Evolutionary conservation across 2,329 filamentous ascomycete genomes (phyloP), one percentile per base, ranked within the genome.

Genomic region (Botrytis fragariae): DNA sequence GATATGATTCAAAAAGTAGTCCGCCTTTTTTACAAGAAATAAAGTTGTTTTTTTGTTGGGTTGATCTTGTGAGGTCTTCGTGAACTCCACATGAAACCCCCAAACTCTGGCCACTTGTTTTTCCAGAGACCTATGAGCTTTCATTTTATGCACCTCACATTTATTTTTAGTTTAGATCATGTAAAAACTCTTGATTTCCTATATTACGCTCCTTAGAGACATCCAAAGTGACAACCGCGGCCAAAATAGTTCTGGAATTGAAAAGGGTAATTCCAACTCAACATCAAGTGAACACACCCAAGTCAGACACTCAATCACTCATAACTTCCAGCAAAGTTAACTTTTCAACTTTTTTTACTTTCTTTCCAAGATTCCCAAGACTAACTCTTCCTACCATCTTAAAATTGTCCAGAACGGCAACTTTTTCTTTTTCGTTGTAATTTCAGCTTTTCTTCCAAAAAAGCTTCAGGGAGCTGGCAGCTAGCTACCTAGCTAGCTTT

Each of bases 121-220:
- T 67, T 14, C 16, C 29, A 14, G 35, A 29, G 6, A 12, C n/a
- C n/a, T 39, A 3, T 3, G 9, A 68, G 1, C 35, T 68, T n/a
- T 7, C 8, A 29, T 29, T 29, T 16, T 20, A 2, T 42, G 64
- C 35, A 42, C 12, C 9, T 29, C 22, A 1, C 25, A 54, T n/a
- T 48, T 0, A 6, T 48, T 35, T 29, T 18, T 64, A 18, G 9
- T 2, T 2, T 32, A 14, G 4, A 7, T 8, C n/a, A 32, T 32
- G 9, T n/a, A 12, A 16, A 18, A 39, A 12, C 1, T 10, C 22
- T 1, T 10, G 5, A 0, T 8, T 29, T 16, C 0, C 2, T 39
- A 67, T 0, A 22, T 1, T 1, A 29, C 3, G 4, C 7, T 18
- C 14, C n/a, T 8, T 2, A 68, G 4, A 51, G 32, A 39, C 0